Evolutionary conservation across 805 yeast species (phyloP).

Genomic region (Wilhelminamyces savonicus): DNA sequence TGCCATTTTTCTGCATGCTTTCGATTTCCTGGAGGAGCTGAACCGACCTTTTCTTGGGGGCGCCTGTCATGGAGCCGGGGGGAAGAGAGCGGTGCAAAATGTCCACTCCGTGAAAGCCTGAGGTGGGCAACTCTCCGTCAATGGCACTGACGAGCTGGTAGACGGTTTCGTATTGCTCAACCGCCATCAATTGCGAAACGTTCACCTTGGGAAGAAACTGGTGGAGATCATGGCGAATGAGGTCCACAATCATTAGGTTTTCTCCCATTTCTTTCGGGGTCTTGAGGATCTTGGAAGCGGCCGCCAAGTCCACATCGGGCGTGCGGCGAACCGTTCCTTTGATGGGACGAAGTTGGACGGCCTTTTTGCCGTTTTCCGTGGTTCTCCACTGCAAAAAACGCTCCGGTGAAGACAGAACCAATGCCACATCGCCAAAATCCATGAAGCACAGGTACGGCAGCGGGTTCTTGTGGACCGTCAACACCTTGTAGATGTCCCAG

Average conservation of each 20-base stretch:
- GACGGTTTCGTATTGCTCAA: slow-evolving; percentile 89
- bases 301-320: slow-evolving; percentile 43
- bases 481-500: slow-evolving; percentile 75
- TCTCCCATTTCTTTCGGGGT: slow-evolving; percentile 95
- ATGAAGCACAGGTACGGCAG: slow-evolving; percentile 88
- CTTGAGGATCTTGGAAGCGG: slow-evolving; percentile 59
- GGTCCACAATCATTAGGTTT: slow-evolving; percentile 92
- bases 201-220: slow-evolving; percentile 58
- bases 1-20: slow-evolving; percentile 25
- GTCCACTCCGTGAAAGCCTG: slow-evolving; percentile 64
- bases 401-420: slow-evolving; percentile 92
- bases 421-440: slow-evolving; percentile 54
- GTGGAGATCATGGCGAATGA: slow-evolving; percentile 86
- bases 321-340: slow-evolving; percentile 88
- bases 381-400: slow-evolving; percentile 78
- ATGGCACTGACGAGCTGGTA: slow-evolving; percentile 90
- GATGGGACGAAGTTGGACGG: slow-evolving; percentile 85
- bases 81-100: slow-evolving; percentile 75
- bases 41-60: slow-evolving; percentile 91
- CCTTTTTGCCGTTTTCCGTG: slow-evolving; percentile 19
- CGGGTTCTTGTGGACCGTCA: slow-evolving; percentile 66
- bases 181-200: slow-evolving; percentile 77
- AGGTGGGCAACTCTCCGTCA: slow-evolving; percentile 45
- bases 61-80: slow-evolving; percentile 99
- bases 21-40: slow-evolving; percentile 67